A percentile compares a stretch with the other conserved stretches of the same genome.
phyloP scores from a whole-genome alignment of 768 basidiomycete species.

The Suillus decipiens region DNA sequence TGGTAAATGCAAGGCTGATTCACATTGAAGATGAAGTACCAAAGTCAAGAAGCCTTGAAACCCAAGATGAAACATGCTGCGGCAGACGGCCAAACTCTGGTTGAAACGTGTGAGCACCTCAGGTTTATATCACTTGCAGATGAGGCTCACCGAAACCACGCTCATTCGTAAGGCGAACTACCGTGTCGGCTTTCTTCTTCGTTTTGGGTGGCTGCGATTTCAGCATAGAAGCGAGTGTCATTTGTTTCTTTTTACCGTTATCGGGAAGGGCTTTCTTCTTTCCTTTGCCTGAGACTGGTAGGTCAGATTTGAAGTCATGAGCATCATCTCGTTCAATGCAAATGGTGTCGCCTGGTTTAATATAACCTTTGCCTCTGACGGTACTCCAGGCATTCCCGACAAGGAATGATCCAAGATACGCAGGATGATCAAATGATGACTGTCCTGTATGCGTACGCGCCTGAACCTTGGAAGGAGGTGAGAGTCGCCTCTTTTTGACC shows the following conservation, averaged over 20 bases:
- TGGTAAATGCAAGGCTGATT: background rate
- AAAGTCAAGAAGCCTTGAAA: conserved; percentile 71
- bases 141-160: conserved; percentile 61
- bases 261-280: conserved; percentile 35
- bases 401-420: conserved; percentile 68
- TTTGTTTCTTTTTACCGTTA: conserved; percentile 57
- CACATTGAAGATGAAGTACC: conserved; percentile 37
- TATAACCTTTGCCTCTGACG: conserved; percentile 69
- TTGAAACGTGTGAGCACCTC: conserved; percentile 3
- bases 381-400: conserved; percentile 81
- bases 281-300: conserved; percentile 32
- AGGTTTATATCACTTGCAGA: background rate
- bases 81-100: conserved; percentile 79
- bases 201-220: conserved; percentile 53
- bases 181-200: conserved; percentile 54
- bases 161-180: conserved; percentile 66
- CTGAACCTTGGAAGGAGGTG: conserved; percentile 22
- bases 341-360: conserved; percentile 63
- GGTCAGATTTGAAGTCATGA: conserved; percentile 29
- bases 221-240: conserved; percentile 65
- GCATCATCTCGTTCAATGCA: conserved; percentile 55
- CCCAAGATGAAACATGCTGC: conserved; percentile 70
- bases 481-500: conserved; percentile 55
- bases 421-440: background rate
- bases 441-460: background rate